A percentile compares a stretch with the other conserved stretches of the same genome.
These are phyloP conservation scores for Penicillium palitans DNA, from an alignment of 2,329 filamentous ascomycete species.

Conservation along the genomic window DNA sequence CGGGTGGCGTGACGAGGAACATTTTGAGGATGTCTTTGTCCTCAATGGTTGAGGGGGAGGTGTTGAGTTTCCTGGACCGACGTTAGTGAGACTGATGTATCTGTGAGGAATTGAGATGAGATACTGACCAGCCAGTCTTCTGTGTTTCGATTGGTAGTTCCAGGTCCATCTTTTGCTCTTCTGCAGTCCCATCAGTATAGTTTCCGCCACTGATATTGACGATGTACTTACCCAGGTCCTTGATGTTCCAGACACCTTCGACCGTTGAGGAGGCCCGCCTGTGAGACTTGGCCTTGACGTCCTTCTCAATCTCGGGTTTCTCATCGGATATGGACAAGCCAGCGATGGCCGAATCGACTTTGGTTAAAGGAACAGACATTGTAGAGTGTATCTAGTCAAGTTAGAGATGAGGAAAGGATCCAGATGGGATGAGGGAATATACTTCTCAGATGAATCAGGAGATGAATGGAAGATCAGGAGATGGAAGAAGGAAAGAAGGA, in stretches of 20 bases:
- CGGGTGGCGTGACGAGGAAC: slow-evolving; percentile 72
- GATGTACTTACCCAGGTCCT: slow-evolving; percentile 70
- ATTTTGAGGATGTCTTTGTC: slow-evolving; percentile 84
- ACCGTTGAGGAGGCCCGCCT: slow-evolving; percentile 72
- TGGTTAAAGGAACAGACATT: slow-evolving; percentile 70
- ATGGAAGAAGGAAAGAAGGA: slow-evolving; percentile 2
- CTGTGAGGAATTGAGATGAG: neutral
- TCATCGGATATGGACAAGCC: slow-evolving; percentile 71
- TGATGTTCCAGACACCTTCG: slow-evolving; percentile 76
- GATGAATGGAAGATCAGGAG: slow-evolving; percentile 14
- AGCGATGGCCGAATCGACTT: slow-evolving; percentile 89
- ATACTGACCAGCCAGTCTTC: slow-evolving; percentile 36
- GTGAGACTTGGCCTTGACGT: slow-evolving; percentile 52
- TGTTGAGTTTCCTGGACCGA: slow-evolving; percentile 84
- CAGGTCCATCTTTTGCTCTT: slow-evolving; percentile 35
- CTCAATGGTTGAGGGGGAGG: slow-evolving; percentile 72
- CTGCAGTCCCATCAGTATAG: slow-evolving; percentile 15
- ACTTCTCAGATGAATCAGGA: slow-evolving; percentile 3
- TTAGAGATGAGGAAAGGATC: slow-evolving; percentile 7
- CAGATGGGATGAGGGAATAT: slow-evolving; percentile 7
- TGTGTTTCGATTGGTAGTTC: slow-evolving; percentile 39
- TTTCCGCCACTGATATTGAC: slow-evolving; percentile 13
- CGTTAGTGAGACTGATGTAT: neutral
- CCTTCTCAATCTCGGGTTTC: slow-evolving; percentile 40
- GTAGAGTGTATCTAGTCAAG: neutral